Base-by-base conservation (phyloP, 202 grass and related monocot genomes). In the Carex arenaria region DNA sequence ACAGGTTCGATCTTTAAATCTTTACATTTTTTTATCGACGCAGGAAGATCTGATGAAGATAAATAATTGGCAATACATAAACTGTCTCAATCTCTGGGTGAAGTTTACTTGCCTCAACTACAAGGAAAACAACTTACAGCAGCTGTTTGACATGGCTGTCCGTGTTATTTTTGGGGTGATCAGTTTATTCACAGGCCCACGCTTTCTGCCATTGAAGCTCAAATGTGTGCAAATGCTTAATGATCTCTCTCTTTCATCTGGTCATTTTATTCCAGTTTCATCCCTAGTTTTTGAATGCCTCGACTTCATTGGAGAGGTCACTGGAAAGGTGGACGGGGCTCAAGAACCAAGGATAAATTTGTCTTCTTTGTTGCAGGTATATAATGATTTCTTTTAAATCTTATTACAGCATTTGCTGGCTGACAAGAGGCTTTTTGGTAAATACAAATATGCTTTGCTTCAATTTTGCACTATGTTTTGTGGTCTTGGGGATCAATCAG, bases 1-100 rank as follows among this genome's bases (percentile, higher is more conserved):
- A 65, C 12, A 86, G 22, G 22, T 67, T 78, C 62, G 51, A 34
- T 60, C 62, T 54, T 32, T 23, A 28, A 20, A 36, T 85, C 7
- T 61, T 55, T 83, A 47, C 72, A 38, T 45, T 81, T 83, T 19
- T 90, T 88, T 97, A n/a, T 81, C 31, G n/a, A 54, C 87, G 84
- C 85, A 97, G 94, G 92, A 97, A 72, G 90, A 92, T n/a, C 85
- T 97, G 32, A 89, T 84, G 72, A 97, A 92, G 87, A 89, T 97
- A 78, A 89, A 92, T 80, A 97, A 77, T 60, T 97, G 91, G 90
- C 92, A 97, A 84, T 94, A 91, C 76, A 86, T 97, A 15, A 92
- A 90, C 65, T 97, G 90, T 85, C 67, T 92, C 61, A 91, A 89
- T 79, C 60, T 97, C 74, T 97, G 95, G 92, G 90, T 93, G 80